Conservation (phyloP, 306 rosid genomes). For the Pyrus pyrifolia region DNA sequence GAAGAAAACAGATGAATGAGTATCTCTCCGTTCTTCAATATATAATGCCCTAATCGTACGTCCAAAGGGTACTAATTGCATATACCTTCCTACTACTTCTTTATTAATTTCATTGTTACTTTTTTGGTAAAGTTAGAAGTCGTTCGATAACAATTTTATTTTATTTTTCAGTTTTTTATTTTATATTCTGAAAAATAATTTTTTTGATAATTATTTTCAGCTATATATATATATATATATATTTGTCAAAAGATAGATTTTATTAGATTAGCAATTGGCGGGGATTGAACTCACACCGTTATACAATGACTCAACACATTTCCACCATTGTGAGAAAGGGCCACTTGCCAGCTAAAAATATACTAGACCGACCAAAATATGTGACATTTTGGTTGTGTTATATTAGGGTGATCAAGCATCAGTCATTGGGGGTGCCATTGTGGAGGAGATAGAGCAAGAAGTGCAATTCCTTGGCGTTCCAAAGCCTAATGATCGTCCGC, state of each 20-base stretch:
- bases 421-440: slow-evolving; percentile 89
- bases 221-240: no score
- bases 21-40: slow-evolving; percentile 87
- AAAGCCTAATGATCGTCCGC: slow-evolving; percentile 25
- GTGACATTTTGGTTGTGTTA: not conserved
- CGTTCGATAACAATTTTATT: no score
- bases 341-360: no score
- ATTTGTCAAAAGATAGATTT: no score
- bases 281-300: no score
- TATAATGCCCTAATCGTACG: slow-evolving; percentile 87
- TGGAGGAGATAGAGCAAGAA: slow-evolving; percentile 81
- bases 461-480: slow-evolving; percentile 53
- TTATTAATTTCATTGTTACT: not conserved
- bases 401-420: slow-evolving; percentile 90
- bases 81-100: not conserved
- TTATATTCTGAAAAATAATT: no score
- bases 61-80: slow-evolving; percentile 66
- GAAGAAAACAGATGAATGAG: slow-evolving; percentile 90
- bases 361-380: not conserved
- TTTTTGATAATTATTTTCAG: no score
- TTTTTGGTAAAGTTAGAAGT: no score
- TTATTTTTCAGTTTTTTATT: no score
- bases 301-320: no score
- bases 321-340: no score
- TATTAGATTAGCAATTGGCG: no score